A percentile compares a stretch with the other conserved stretches of the same genome.
Evolutionary conservation across 306 rosid genomes (phyloP).

Genomic region (Lablab purpureus): DNA sequence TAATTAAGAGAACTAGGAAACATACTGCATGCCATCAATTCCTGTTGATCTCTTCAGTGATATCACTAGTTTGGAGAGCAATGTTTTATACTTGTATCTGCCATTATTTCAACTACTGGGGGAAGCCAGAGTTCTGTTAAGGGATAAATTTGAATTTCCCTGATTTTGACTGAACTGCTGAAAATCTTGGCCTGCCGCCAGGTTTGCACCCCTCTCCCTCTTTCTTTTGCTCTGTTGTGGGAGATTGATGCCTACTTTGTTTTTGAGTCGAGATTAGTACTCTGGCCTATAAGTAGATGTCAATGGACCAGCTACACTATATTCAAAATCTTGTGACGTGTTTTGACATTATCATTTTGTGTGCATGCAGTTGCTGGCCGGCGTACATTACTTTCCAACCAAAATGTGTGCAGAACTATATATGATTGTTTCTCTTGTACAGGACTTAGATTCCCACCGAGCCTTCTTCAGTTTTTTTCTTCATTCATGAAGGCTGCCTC

Average conservation of each 20-base stretch:
- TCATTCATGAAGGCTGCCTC: conserved; percentile 63
- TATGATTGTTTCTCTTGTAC: conserved; percentile 69
- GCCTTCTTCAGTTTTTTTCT: conserved; percentile 64
- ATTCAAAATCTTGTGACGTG: not conserved
- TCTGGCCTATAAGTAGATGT: not conserved
- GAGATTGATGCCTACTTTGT: not conserved
- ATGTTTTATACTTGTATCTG: conserved; percentile 46
- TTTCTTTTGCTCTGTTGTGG: conserved; percentile 21
- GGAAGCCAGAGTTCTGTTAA: conserved; percentile 44
- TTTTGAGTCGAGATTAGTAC: conserved; percentile 1
- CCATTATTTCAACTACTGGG: conserved; percentile 47
- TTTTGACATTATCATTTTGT: conserved; percentile 29
- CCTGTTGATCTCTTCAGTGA: conserved; percentile 47
- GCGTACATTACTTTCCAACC: conserved; percentile 48
- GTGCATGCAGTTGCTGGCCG: conserved; percentile 58
- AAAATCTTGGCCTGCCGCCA: conserved; percentile 52
- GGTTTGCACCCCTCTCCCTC: conserved; percentile 53
- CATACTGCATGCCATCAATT: conserved; percentile 33
- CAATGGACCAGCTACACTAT: not conserved
- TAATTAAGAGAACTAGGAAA: conserved; percentile 29
- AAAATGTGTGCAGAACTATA: conserved; percentile 57
- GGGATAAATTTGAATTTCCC: conserved; percentile 42
- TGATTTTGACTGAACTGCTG: conserved; percentile 48
- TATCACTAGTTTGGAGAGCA: conserved; percentile 54
- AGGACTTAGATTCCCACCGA: conserved; percentile 62